Percentiles rank a stretch among this genome's conserved stretches.
Evolutionary conservation across 768 basidiomycete genomes (phyloP).

Genomic region (Mycena albidolilacea): DNA sequence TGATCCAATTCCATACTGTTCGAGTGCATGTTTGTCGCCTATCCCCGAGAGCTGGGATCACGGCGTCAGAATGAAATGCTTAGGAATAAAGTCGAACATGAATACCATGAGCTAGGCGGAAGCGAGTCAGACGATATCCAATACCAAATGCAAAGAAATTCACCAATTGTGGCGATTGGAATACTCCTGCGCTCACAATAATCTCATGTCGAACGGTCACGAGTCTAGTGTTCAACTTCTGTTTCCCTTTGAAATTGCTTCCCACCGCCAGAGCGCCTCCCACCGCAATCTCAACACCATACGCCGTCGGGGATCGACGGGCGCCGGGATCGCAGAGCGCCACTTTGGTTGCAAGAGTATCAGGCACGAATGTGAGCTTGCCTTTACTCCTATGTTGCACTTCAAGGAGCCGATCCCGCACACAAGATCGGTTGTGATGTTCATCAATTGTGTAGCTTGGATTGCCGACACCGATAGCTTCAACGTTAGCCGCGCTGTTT

Average conservation of each 20-base stretch:
- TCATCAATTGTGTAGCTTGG: conserved; percentile 45
- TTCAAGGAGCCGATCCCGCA: conserved; percentile 44
- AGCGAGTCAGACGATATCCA: too few species aligned
- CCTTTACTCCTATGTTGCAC: conserved; percentile 31
- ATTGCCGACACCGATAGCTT: conserved; percentile 40
- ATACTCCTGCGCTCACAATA: conserved; percentile 48
- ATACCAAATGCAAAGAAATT: background rate
- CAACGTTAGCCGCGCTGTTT: conserved; percentile 42
- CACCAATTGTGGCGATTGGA: conserved; percentile 50
- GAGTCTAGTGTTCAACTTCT: conserved; percentile 31
- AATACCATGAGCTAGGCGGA: conserved; percentile 43
- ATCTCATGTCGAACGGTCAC: conserved; percentile 47
- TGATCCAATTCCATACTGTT: conserved; percentile 45
- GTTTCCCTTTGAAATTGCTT: conserved; percentile 46
- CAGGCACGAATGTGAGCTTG: conserved; percentile 39
- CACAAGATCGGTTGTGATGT: conserved; percentile 45
- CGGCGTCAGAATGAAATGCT: background rate
- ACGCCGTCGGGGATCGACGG: conserved; percentile 37
- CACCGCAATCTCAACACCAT: conserved; percentile 41
- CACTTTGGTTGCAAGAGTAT: conserved; percentile 47
- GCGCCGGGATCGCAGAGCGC: conserved; percentile 39
- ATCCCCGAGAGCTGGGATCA: conserved; percentile 49
- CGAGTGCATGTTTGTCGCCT: conserved; percentile 47
- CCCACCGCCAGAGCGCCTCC: conserved; percentile 47
- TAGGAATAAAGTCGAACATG: background rate